A percentile compares a stretch with the other conserved stretches of the same genome.
Evolutionary conservation across 129 eudicot genomes (phyloP).

Genomic region (Pseudognaphalium luteoalbum): DNA sequence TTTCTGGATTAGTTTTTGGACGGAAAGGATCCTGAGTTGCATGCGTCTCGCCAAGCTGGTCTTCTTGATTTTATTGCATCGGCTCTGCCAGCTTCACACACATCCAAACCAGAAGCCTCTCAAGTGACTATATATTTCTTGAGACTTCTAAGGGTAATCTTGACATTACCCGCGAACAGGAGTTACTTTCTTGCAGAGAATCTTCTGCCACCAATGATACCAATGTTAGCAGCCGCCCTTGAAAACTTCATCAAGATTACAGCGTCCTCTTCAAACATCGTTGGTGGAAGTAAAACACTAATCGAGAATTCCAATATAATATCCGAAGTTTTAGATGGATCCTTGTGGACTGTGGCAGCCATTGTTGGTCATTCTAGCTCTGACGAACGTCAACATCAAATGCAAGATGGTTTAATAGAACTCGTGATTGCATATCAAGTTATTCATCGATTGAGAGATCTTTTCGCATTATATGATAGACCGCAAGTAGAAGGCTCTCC

Average conservation of each 20-base stretch:
- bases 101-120: constrained; percentile 94
- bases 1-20: constrained; percentile 67
- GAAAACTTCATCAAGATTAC: constrained; percentile 87
- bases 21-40: constrained; percentile 86
- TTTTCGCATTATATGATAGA: constrained; percentile 92
- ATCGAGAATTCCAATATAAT: constrained; percentile 60
- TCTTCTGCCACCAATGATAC: constrained; percentile 87
- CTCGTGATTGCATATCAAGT: constrained; percentile 88
- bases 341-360: constrained; percentile 72
- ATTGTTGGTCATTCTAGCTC: constrained; percentile 63
- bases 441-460: constrained; percentile 82
- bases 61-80: constrained; percentile 93
- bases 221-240: constrained; percentile 88
- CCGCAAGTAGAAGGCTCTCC: constrained; percentile 97
- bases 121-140: constrained; percentile 85
- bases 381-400: constrained; percentile 69
- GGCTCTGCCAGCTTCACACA: constrained; percentile 94
- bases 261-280: constrained; percentile 53
- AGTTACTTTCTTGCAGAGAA: constrained; percentile 86
- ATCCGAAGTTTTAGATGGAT: constrained; percentile 82
- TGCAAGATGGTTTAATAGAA: constrained; percentile 89
- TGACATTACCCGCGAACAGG: constrained; percentile 63
- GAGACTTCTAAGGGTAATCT: constrained; percentile 68
- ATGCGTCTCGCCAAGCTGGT: constrained; percentile 94
- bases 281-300: constrained; percentile 52